These are phyloP conservation scores for Yamadazyma tumulicola DNA, from an alignment of 805 yeast species.

Conservation along the genomic window DNA sequence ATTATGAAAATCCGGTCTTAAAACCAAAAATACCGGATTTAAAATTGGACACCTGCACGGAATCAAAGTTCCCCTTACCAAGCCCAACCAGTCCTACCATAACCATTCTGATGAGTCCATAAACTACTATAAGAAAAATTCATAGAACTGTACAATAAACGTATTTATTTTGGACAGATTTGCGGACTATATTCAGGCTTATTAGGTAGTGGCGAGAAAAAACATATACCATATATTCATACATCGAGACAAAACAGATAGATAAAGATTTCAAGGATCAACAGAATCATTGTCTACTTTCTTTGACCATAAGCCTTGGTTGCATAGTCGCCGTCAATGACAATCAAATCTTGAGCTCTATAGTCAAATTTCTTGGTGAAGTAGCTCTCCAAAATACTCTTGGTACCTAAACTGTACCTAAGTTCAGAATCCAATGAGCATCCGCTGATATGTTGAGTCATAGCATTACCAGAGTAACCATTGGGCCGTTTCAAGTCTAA, in stretches of 20 bases:
- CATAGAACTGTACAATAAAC: too few relatives aligned
- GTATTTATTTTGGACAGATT: too few relatives aligned
- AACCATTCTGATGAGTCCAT: slow-evolving; percentile 2
- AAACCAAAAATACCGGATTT: slow-evolving; percentile 6
- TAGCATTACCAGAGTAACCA: slow-evolving; percentile 80
- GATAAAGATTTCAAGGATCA: too few relatives aligned
- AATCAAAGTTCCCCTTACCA: slow-evolving; percentile 6
- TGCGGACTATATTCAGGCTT: too few relatives aligned
- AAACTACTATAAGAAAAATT: too few relatives aligned
- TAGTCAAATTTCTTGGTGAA: slow-evolving; percentile 62
- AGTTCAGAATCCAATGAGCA: slow-evolving; percentile 77
- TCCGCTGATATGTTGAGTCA: slow-evolving; percentile 82
- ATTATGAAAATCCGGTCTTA: slow-evolving; percentile 9
- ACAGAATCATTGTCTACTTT: too few relatives aligned
- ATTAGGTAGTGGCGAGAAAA: too few relatives aligned
- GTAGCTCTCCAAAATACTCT: slow-evolving; percentile 60
- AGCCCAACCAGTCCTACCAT: slow-evolving; percentile 11
- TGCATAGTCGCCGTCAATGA: slow-evolving; percentile 67
- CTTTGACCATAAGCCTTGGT: slow-evolving; percentile 68
- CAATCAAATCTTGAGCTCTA: slow-evolving; percentile 73
- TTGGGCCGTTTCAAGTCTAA: slow-evolving; percentile 60
- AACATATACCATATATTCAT: too few relatives aligned
- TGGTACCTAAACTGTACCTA: slow-evolving; percentile 68
- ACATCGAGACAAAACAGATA: too few relatives aligned
- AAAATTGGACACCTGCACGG: slow-evolving; percentile 7